Percentiles rank a stretch among this genome's conserved stretches.
Conservation (phyloP, 805 yeast genomes). For the Kuraishia hungarica region DNA sequence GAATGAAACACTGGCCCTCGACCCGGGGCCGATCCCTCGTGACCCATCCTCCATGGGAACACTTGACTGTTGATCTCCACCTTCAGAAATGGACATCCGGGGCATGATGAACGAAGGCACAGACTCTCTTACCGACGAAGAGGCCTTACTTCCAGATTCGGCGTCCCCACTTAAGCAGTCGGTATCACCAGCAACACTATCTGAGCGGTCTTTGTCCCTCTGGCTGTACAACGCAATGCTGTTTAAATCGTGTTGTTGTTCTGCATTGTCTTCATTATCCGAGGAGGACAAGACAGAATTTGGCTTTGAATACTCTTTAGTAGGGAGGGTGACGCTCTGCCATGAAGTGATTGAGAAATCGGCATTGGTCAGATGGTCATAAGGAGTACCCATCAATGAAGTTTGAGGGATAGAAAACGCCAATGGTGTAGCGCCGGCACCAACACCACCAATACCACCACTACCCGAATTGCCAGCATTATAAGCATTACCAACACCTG, state of each 20-base stretch:
- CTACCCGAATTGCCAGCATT: too few relatives aligned
- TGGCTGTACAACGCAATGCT: too few relatives aligned
- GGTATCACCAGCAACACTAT: too few relatives aligned
- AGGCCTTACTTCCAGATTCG: conserved; percentile 8
- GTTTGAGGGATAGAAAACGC: not conserved
- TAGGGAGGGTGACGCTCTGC: conserved; percentile 19
- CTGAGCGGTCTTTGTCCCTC: too few relatives aligned
- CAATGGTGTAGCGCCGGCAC: too few relatives aligned
- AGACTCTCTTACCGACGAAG: conserved; percentile 13
- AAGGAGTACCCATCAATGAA: not conserved
- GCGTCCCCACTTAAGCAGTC: conserved; percentile 6
- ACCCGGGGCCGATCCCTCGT: too few relatives aligned
- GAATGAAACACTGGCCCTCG: not conserved
- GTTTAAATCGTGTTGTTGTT: not conserved
- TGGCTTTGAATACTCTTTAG: not conserved
- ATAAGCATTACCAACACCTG: not conserved
- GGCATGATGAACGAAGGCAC: conserved; percentile 30
- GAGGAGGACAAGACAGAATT: conserved; percentile 23
- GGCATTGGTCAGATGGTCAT: conserved; percentile 7
- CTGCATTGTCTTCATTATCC: conserved; percentile 18
- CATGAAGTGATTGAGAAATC: conserved; percentile 26
- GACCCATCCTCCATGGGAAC: not conserved
- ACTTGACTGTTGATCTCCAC: not conserved
- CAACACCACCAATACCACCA: too few relatives aligned
- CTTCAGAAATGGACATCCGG: conserved; percentile 18